Base-by-base conservation (phyloP, 306 rosid species). In the Lathyrus aphaca region DNA sequence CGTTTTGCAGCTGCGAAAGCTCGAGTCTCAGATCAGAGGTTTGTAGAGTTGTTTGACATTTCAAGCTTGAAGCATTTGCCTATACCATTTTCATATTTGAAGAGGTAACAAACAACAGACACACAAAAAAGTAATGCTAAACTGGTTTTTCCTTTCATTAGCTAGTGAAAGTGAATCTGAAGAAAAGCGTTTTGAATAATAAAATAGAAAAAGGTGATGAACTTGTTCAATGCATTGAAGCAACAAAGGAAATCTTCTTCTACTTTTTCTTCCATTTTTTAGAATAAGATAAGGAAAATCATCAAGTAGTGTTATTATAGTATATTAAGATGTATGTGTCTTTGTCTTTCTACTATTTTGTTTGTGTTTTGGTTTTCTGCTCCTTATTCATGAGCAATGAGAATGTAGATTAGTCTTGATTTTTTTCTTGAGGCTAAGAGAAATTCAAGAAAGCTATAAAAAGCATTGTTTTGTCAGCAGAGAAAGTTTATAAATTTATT, bases 1-100 rank as follows among this genome's bases (percentile, higher is more conserved):
- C 87, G 96, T 0, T 95, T 89, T 82, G 99, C 99, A 51, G 99
- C 99, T 16, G 92, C 99, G 2, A 95, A 95, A 84, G 92, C 99
- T 59, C 85, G 99, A 86, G 80, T 91, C 76, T 81, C 97, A n/a
- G 99, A 95, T 83, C 91, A 89, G 80, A 89, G 96, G 80, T 95
- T 91, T 70, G 84, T 95, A 86, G 99, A 95, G 82, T 74, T 86
- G 80, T 91, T 95, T 68, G 97, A 95, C 74, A 84, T 82, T 73
- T 89, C 97, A n/a, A 86, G 81, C 89, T 46, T 89, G 85, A 85
- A 82, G 72, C 88, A 89, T 82, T 60, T 84, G 63, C 95, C 97
- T 5, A 35, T 84, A 78, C 37, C 97, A 7, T 87, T 87, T 83
- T 82, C 99, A 58, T 84, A 77, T 64, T 82, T 82, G 39, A 81